These are phyloP conservation scores for Spergularia bocconei DNA, from an alignment of 148 eudicot genomes.

Conservation along the genomic window DNA sequence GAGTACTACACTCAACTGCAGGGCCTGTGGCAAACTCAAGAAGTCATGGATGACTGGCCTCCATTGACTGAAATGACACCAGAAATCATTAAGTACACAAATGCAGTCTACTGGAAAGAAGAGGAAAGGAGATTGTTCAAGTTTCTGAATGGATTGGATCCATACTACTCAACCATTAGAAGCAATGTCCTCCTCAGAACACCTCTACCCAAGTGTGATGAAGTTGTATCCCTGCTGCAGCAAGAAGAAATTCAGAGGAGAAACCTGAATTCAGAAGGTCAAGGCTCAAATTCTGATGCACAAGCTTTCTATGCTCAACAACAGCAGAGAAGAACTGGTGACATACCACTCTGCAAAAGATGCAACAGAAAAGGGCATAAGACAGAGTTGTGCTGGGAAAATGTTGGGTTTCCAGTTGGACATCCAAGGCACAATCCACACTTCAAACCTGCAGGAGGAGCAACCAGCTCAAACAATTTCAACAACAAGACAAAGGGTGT, in stretches of 20 bases:
- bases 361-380: not conserved
- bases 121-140: not conserved
- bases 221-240: too few relatives aligned
- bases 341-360: not conserved
- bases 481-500: not conserved
- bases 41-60: too few relatives aligned
- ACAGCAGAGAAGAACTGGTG: not conserved
- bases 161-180: not conserved
- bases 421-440: not conserved
- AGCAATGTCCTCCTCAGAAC: not conserved
- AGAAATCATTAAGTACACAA: not conserved
- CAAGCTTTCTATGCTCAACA: not conserved
- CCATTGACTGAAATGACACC: not conserved
- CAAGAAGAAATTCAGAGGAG: too few relatives aligned
- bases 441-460: not conserved
- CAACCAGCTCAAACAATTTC: too few relatives aligned
- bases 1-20: too few relatives aligned
- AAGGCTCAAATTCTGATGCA: too few relatives aligned
- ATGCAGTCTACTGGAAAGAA: too few relatives aligned
- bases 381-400: not conserved
- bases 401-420: not conserved
- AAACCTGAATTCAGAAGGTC: too few relatives aligned
- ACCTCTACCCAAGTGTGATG: too few relatives aligned
- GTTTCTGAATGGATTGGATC: not conserved
- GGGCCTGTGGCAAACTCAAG: too few relatives aligned